phyloP scores from a whole-genome alignment of 441 rosid species.

The Pelargonium cotyledonis region DNA sequence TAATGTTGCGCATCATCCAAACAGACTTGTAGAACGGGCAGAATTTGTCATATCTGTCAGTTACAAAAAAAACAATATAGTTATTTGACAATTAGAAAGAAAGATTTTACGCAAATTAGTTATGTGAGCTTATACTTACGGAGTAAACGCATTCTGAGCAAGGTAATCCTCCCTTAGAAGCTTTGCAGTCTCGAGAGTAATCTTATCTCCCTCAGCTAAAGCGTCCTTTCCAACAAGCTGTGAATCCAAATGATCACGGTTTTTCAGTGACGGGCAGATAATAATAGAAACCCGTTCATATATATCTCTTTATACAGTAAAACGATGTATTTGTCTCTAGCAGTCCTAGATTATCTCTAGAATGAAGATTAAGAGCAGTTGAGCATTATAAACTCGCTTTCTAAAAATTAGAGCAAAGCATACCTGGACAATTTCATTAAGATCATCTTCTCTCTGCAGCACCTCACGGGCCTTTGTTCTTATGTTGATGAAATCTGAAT shows the following conservation, averaged over 20 bases:
- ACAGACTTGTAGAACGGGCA: conserved; percentile 99
- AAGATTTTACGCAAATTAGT: background rate
- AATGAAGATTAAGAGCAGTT: background rate
- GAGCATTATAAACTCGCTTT: background rate
- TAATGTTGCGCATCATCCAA: conserved; percentile 99
- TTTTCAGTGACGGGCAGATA: conserved; percentile 4
- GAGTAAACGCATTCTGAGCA: conserved; percentile 96
- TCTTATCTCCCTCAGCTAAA: conserved; percentile 88
- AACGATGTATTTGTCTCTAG: background rate
- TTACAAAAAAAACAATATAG: background rate
- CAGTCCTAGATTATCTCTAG: background rate
- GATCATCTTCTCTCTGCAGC: conserved; percentile 97
- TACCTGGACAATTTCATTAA: conserved; percentile 99
- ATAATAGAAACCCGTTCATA: background rate
- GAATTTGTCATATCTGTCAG: conserved; percentile 78
- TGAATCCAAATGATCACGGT: conserved; percentile 20
- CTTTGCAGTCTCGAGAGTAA: conserved; percentile 92
- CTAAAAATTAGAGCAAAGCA: conserved; percentile 6
- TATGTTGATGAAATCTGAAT: conserved; percentile 93
- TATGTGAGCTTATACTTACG: conserved; percentile 44
- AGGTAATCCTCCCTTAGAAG: conserved; percentile 97
- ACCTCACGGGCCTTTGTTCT: conserved; percentile 97
- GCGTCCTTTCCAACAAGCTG: conserved; percentile 99
- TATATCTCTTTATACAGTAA: background rate
- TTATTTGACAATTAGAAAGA: background rate